phyloP scores from a whole-genome alignment of 2,329 filamentous ascomycete genomes.

The Teratosphaeria nubilosa region DNA sequence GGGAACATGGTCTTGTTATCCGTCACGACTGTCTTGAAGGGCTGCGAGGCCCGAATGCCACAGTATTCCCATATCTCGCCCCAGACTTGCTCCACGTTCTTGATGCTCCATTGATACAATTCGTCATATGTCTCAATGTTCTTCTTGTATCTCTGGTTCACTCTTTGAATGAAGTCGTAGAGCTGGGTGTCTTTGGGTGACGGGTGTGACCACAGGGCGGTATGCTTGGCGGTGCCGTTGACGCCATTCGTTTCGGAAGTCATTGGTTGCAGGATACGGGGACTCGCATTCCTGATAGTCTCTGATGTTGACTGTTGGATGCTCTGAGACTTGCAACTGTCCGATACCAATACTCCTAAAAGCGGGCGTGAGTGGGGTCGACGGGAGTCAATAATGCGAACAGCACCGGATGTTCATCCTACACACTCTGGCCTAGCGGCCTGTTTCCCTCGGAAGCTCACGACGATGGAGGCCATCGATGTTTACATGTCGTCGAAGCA shows the following conservation, averaged over 20 bases:
- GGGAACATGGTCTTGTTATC: conserved; percentile 66
- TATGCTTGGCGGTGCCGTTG: not conserved
- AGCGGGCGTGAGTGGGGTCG: not conserved
- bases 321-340: not conserved
- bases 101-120: conserved; percentile 79
- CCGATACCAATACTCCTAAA: not conserved
- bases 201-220: conserved; percentile 29
- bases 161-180: conserved; percentile 42
- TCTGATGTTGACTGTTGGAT: not conserved
- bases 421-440: not conserved
- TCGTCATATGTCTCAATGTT: conserved; percentile 56
- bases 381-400: not conserved
- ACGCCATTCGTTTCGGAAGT: not conserved
- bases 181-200: conserved; percentile 34
- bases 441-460: not conserved
- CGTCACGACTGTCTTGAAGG: conserved; percentile 58
- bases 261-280: not conserved
- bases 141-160: conserved; percentile 59
- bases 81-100: conserved; percentile 71
- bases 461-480: not conserved
- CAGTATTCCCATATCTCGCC: conserved; percentile 74
- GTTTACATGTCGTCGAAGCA: not conserved
- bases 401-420: not conserved
- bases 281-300: not conserved
- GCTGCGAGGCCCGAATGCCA: conserved; percentile 58